Evolutionary conservation across 768 basidiomycete genomes (phyloP).

Genomic region (Daedalea quercina): DNA sequence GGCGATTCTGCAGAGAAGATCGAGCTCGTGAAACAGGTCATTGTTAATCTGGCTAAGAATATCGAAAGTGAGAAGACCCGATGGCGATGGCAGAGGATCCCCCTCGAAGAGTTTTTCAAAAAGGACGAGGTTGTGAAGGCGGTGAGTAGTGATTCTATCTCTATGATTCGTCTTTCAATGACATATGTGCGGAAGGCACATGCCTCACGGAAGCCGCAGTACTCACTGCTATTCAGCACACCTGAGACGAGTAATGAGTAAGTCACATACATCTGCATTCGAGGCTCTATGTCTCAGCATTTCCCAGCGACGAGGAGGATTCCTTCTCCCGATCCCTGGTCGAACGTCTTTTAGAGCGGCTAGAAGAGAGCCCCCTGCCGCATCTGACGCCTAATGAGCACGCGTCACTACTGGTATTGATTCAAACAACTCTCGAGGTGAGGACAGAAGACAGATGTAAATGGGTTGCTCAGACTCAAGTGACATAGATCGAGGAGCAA

Average conservation of each 20-base stretch:
- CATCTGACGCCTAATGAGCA: conserved; percentile 77
- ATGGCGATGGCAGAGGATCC: conserved; percentile 42
- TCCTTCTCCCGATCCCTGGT: conserved; percentile 59
- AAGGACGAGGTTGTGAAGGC: conserved; percentile 17
- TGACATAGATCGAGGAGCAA: conserved; percentile 54
- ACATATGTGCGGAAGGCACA: background rate
- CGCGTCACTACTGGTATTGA: conserved; percentile 74
- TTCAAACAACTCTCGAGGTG: conserved; percentile 85
- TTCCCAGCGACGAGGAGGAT: conserved; percentile 41
- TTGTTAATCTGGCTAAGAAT: conserved; percentile 54
- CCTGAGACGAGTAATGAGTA: conserved; percentile 40
- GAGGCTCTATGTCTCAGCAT: background rate
- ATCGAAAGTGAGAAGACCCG: conserved; percentile 27
- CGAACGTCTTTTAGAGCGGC: conserved; percentile 48
- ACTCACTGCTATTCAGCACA: conserved; percentile 49
- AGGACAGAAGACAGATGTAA: background rate
- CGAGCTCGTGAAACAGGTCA: conserved; percentile 77
- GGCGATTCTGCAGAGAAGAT: conserved; percentile 55
- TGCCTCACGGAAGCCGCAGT: conserved; percentile 28
- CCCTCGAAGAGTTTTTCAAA: conserved; percentile 50
- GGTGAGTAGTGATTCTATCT: conserved; percentile 5
- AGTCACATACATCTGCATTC: conserved; percentile 12
- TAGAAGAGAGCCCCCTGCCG: conserved; percentile 60
- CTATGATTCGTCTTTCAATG: background rate
- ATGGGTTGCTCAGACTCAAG: background rate